phyloP scores from a whole-genome alignment of 495 filamentous ascomycete genomes.

The Talaromyces borbonicus region DNA sequence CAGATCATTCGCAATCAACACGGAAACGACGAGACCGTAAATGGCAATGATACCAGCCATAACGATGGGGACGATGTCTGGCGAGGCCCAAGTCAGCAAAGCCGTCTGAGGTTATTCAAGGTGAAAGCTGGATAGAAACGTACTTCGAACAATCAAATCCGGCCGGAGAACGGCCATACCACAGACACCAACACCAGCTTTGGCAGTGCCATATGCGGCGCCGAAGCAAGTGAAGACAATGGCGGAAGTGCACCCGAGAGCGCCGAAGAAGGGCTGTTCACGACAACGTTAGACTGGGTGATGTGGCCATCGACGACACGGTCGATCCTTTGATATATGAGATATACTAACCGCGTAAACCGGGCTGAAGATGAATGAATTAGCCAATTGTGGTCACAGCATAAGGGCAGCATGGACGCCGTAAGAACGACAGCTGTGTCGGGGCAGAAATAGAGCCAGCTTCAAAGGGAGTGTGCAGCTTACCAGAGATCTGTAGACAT shows the following conservation, averaged over 20 bases:
- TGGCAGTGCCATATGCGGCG: conserved; percentile 96
- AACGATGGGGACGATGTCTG: conserved; percentile 98
- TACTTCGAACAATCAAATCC: conserved; percentile 99
- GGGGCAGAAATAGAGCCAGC: background rate
- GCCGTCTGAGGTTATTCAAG: no score
- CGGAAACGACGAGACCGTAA: conserved; percentile 97
- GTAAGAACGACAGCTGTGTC: background rate
- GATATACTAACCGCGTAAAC: conserved; percentile 89
- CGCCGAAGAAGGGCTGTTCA: conserved; percentile 91
- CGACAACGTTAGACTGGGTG: conserved; percentile 13
- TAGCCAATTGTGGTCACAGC: background rate
- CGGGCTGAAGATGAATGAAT: conserved; percentile 51
- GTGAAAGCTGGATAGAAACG: conserved; percentile 22
- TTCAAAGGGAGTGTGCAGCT: conserved; percentile 29
- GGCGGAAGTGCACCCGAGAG: conserved; percentile 96
- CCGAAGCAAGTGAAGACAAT: conserved; percentile 99
- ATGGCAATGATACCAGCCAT: conserved; percentile 99
- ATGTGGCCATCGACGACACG: background rate
- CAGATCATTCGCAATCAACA: conserved; percentile 90
- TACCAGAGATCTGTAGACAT: conserved; percentile 62
- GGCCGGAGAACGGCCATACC: conserved; percentile 96
- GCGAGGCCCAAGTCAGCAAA: no score
- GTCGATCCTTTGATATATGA: background rate
- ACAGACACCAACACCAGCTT: conserved; percentile 97
- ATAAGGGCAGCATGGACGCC: no score